Evolutionary conservation across 805 yeast species (phyloP), one percentile per base, ranked within the genome.

Genomic region (Kurtzmaniella cleridarum): DNA sequence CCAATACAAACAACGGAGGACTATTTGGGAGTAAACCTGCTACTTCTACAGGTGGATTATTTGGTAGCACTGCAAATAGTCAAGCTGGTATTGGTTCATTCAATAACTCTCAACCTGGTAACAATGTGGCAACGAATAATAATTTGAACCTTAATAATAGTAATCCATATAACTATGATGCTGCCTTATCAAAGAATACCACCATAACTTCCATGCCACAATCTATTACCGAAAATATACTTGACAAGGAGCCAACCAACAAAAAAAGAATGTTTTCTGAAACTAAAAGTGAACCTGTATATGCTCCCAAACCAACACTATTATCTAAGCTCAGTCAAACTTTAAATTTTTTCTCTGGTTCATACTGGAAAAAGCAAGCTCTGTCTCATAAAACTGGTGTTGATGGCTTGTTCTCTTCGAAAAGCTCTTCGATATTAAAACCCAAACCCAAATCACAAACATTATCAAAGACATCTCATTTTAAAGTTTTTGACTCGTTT

Each of bases 241-340:
- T 14, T 37, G 7, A 39, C 10, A 45, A 41, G 27, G 46, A 43
- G 14, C 9, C 44, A 12, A 8, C 48, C 3, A 43, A 46, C 6
- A 49, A 39, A 18, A 48, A 55, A 30, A 48, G 54, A 40, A 36
- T 44, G 13, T 49, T 34, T 36, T 47, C 58, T 11, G 38, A 47
- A 17, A 14, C 30, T 13, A 35, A 47, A 23, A 52, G 41, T 27
- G 45, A 32, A 31, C 41, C 39, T 27, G 38, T 29, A 8, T 38
- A 35, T 6, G 42, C 39, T 9, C 50, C 50, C 18, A 54, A 55
- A 35, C 48, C 60, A 13, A 51, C 65, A 2, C 46, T 65, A 30
- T 54, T 65, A 26, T 44, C 52, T 2, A 59, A 53, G 36, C 53
- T 65, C 37, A 67, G 69, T 2, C 64, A 57, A 45, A 59, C 68